Base-by-base conservation (phyloP, 225 moss, liverwort and hornwort species). In the Straminergon stramineum region DNA sequence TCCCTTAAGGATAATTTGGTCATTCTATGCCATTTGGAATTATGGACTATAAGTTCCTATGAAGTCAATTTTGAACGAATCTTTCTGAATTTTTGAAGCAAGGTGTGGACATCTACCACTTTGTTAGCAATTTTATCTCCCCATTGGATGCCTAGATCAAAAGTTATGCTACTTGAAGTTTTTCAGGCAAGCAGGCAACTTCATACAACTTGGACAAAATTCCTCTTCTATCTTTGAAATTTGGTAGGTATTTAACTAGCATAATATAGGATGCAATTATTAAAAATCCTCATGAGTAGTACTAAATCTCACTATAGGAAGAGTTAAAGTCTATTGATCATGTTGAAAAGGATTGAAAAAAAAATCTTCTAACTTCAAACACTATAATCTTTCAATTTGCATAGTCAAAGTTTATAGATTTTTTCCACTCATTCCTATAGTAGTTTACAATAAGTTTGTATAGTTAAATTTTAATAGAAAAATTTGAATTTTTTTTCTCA, bases 331-430 rank as follows among this genome's bases (percentile, higher is more conserved):
- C 0, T 32, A 0, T 52, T 75, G 19, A 31, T 19, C 12, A 0
- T 32, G 1, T 12, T 0, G 0, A 0, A 2, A 1, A 51, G 1
- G 51, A 2, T 52, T 75, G 5, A 4, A 2, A 7, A 45, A 48
- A n/a, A 51, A 32, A 32, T 7, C 32, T 20, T 31, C 0, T 32
- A 51, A 12, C 32, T 51, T 75, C 51, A 32, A 75, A 75, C 0
- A 8, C 2, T 53, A 21, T 21, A 76, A 52, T 75, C 20, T 75
- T 75, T 13, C 4, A 75, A 32, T 75, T 5, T 32, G 13, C 7
- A 8, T 20, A 2, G 2, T 52, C 32, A 75, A 52, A 52, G 19
- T 4, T 11, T 31, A 0, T 48, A 0, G 4, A 48, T 0, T 51
- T 51, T 75, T 75, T 76, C 21, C 21, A 76, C 2, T 53, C 13